These are phyloP conservation scores for Cynanchum wilfordii DNA, from an alignment of 257 asterid species.

Conservation along the genomic window DNA sequence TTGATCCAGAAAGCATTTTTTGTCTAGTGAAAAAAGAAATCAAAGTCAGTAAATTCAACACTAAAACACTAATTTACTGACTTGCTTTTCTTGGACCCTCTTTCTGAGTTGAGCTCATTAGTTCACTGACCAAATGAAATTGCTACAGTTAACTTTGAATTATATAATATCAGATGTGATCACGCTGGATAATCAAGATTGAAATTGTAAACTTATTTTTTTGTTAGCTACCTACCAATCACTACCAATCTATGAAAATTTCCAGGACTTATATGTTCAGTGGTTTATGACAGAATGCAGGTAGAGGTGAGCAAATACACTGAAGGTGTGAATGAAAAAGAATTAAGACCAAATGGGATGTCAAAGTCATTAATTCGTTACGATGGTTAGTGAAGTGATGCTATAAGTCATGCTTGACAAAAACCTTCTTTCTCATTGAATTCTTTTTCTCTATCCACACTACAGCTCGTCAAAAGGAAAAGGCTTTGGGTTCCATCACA, in stretches of 20 bases:
- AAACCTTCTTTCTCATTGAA: conserved; percentile 16
- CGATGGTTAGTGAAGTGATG: conserved; percentile 51
- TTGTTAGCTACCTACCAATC: background rate
- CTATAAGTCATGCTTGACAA: conserved; percentile 11
- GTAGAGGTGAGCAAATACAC: conserved; percentile 99
- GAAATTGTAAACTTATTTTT: background rate
- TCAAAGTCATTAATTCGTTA: conserved; percentile 91
- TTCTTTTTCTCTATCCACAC: conserved; percentile 21
- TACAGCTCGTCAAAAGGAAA: conserved; percentile 94
- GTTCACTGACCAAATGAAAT: background rate
- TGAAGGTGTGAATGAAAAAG: conserved; percentile 76
- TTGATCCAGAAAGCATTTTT: background rate
- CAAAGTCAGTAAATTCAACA: no score
- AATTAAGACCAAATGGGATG: conserved; percentile 87
- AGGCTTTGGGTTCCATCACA: conserved; percentile 71
- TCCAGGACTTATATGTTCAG: background rate
- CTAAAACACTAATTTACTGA: no score
- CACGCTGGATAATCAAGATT: background rate
- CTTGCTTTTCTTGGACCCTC: no score
- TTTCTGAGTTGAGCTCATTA: background rate
- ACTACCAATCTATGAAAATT: background rate
- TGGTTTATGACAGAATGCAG: conserved; percentile 74
- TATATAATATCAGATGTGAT: background rate
- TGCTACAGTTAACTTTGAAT: background rate
- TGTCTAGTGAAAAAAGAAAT: background rate